Conservation (phyloP, 176 grass and related monocot genomes). For the Aegilops umbellulata region DNA sequence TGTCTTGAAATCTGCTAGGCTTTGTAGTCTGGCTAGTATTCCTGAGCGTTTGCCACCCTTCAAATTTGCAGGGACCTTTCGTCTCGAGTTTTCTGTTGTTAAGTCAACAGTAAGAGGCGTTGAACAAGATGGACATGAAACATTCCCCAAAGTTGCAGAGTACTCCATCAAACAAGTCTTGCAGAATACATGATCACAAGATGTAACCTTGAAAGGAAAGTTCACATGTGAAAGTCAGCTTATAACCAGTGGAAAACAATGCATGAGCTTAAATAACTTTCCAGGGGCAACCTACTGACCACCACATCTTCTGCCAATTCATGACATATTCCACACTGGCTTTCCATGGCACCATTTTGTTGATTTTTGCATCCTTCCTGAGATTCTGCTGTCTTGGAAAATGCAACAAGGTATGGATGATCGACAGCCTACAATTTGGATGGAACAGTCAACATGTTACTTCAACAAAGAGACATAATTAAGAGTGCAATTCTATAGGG, state of each 20-base stretch:
- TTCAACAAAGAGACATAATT: conserved; percentile 11
- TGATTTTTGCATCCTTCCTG: conserved; percentile 38
- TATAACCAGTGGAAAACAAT: conserved; percentile 14
- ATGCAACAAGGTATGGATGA: conserved; percentile 93
- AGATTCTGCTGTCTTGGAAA: conserved; percentile 62
- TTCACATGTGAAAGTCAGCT: conserved; percentile 2
- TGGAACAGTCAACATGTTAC: conserved; percentile 15
- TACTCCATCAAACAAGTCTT: conserved; percentile 86
- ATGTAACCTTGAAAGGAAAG: conserved; percentile 63
- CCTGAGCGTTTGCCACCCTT: conserved; percentile 71
- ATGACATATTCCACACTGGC: conserved; percentile 69
- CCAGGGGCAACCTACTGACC: conserved; percentile 37
- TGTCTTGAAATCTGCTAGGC: conserved; percentile 68
- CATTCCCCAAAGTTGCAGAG: conserved; percentile 60
- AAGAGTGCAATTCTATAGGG: conserved; percentile 15
- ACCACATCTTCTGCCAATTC: conserved; percentile 65
- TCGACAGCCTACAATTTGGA: conserved; percentile 72
- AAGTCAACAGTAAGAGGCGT: conserved; percentile 79
- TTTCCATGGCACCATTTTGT: conserved; percentile 36
- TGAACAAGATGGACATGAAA: conserved; percentile 81
- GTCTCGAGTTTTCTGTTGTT: conserved; percentile 39
- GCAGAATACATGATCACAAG: conserved; percentile 88
- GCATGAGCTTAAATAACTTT: neutral
- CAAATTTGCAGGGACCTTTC: conserved; percentile 33
- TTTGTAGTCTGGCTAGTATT: conserved; percentile 70